Evolutionary conservation across 768 basidiomycete species (phyloP), one percentile per base, ranked within the genome.

Genomic region (Cubamyces lactineus): DNA sequence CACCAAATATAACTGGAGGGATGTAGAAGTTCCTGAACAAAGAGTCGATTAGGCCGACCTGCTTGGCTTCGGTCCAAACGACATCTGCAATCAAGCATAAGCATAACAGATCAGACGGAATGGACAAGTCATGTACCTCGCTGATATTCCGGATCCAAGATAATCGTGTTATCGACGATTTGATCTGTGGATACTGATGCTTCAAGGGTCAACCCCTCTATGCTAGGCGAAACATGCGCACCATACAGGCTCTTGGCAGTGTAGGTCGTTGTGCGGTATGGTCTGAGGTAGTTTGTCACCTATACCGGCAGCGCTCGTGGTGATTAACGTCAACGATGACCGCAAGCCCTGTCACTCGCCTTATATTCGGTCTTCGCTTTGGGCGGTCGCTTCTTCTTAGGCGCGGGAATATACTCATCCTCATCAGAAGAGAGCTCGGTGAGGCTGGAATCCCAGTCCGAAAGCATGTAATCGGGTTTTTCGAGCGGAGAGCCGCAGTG

Each of bases 1-100:
- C 58, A 88, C 88, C 79, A 64, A 89, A 88, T 21, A 89, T 83
- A 42, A 89, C 76, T 1, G 86, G 86, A 0, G 87, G 88, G 8
- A 89, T 80, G 47, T 86, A 86, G 68, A 82, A 88, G 66, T 87
- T 86, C 53, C 82, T 78, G 51, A 89, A 74, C 5, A 88, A 57
- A 0, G 88, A 88, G 63, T 89, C 88, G 48, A 89, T 85, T 7
- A 89, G 75, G 7, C 77, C 80, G 13, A 77, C 76, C 60, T 88
- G 87, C 65, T 89, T 88, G 43, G 71, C 60, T 43, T 86, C 84
- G 7, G 77, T 75, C 89, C 88, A 89, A 12, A 89, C 88, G 47
- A 89, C 76, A 53, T 80, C 87, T 88, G 62, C 12, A 19, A 46
- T 9, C 38, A 28, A 15, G 21, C n/a, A 38, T 21, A 2, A 51